Evolutionary conservation across 352 stramenopile species (phyloP).

Genomic region (Phytophthora chlamydospora): DNA sequence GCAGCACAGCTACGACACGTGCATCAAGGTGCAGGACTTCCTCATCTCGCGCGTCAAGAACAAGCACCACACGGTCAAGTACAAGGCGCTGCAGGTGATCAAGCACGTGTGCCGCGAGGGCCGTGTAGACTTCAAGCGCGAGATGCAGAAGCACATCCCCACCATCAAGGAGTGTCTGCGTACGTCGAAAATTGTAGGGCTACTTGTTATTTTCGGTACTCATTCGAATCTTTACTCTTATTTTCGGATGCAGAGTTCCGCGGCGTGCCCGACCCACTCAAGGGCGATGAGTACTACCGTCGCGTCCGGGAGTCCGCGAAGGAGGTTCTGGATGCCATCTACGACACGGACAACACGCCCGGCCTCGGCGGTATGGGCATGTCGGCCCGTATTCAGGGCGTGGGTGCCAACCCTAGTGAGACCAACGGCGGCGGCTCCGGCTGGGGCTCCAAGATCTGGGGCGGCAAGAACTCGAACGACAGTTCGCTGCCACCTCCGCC

Average conservation of each 20-base stretch:
- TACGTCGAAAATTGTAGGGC: slow-evolving; percentile 37
- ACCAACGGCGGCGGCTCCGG: slow-evolving; percentile 44
- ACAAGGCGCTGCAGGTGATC: slow-evolving; percentile 94
- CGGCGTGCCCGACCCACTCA: slow-evolving; percentile 92
- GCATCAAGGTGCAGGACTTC: slow-evolving; percentile 89
- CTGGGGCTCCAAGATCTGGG: slow-evolving; percentile 77
- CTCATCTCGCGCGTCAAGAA: slow-evolving; percentile 93
- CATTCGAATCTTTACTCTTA: slow-evolving; percentile 7
- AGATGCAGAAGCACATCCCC: slow-evolving; percentile 92
- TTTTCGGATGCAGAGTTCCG: slow-evolving; percentile 77
- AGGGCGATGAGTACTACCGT: slow-evolving; percentile 94
- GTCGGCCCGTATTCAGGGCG: slow-evolving; percentile 80
- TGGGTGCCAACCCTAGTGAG: slow-evolving; percentile 67
- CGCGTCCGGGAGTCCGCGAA: slow-evolving; percentile 93
- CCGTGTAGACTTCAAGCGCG: slow-evolving; percentile 90
- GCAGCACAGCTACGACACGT: slow-evolving; percentile 91
- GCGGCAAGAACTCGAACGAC: slow-evolving; percentile 68
- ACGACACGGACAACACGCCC: slow-evolving; percentile 83
- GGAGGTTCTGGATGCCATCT: slow-evolving; percentile 95
- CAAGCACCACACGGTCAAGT: slow-evolving; percentile 96
- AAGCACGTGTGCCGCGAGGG: slow-evolving; percentile 92
- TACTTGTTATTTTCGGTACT: slow-evolving; percentile 9
- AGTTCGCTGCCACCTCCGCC: slow-evolving; percentile 51
- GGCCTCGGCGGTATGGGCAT: slow-evolving; percentile 77
- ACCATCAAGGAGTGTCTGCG: slow-evolving; percentile 93